Conservation (phyloP, 2,329 filamentous ascomycete species). For the Triangularia setosa region DNA sequence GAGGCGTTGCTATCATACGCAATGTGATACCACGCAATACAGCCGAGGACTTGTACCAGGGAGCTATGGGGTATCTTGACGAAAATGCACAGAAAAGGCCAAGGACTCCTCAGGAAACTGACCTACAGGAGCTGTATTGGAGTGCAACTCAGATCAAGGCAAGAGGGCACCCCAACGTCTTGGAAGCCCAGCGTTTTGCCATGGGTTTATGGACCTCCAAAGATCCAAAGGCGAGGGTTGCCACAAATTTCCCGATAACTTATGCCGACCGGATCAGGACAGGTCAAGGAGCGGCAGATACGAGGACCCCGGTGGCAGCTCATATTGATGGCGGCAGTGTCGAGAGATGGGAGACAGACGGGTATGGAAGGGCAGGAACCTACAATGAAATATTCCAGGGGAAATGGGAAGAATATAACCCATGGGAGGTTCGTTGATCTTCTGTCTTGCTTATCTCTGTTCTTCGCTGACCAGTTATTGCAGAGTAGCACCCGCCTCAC, state of each 20-base stretch:
- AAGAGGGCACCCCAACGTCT: conserved; percentile 37
- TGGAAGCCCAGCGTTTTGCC: conserved; percentile 45
- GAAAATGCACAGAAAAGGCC: conserved; percentile 40
- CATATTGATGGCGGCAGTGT: conserved; percentile 62
- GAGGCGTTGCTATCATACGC: conserved; percentile 26
- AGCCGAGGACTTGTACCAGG: conserved; percentile 45
- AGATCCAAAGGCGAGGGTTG: conserved; percentile 43
- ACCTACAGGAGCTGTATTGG: conserved; percentile 39
- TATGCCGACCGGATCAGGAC: conserved; percentile 62
- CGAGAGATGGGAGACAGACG: conserved; percentile 63
- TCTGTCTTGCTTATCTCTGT: not conserved
- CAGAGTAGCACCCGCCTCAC: conserved; percentile 52
- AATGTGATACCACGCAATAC: conserved; percentile 22
- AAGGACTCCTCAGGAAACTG: conserved; percentile 29
- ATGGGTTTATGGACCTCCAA: conserved; percentile 49
- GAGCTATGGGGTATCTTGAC: conserved; percentile 47
- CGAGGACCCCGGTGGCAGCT: conserved; percentile 51
- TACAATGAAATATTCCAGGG: conserved; percentile 66
- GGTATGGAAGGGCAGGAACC: conserved; percentile 55
- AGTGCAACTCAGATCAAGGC: conserved; percentile 39
- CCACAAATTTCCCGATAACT: conserved; percentile 44
- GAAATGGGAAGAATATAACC: conserved; percentile 70
- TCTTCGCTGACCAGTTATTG: not conserved
- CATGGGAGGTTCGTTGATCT: conserved; percentile 57
- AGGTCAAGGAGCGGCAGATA: conserved; percentile 28